Conservation (phyloP, 208 protist genomes). For the Leishmania guyanensis region DNA sequence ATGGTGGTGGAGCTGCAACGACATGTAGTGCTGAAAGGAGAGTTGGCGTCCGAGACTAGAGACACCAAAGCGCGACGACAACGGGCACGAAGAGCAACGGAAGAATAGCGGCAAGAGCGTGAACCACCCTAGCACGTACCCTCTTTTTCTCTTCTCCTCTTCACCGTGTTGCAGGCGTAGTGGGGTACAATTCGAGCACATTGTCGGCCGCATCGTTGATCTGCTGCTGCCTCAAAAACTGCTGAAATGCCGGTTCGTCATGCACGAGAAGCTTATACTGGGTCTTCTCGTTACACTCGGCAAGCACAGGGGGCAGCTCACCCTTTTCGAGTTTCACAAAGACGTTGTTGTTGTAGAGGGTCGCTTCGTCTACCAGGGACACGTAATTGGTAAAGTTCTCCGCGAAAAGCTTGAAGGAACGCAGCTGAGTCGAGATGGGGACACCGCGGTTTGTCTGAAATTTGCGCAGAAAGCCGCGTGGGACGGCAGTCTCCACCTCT, state of each 20-base stretch:
- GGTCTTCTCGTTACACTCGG: slow-evolving; percentile 45
- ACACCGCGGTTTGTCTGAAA: slow-evolving; percentile 81
- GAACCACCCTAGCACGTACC: too few species aligned
- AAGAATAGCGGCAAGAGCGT: background rate
- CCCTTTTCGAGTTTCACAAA: slow-evolving; percentile 81
- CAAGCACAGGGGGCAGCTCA: slow-evolving; percentile 76
- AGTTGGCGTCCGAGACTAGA: too few species aligned
- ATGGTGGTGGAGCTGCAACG: too few species aligned
- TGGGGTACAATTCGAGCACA: slow-evolving; percentile 56
- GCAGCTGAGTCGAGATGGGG: slow-evolving; percentile 76
- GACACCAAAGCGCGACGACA: background rate
- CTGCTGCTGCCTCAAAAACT: slow-evolving; percentile 66
- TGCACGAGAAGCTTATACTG: slow-evolving; percentile 40
- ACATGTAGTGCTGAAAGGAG: too few species aligned
- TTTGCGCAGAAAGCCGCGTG: slow-evolving; percentile 82
- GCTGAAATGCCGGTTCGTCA: slow-evolving; percentile 67
- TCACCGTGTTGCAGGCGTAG: slow-evolving; percentile 4
- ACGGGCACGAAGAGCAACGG: too few species aligned
- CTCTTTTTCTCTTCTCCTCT: background rate
- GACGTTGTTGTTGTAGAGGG: slow-evolving; percentile 90
- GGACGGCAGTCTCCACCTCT: slow-evolving; percentile 83
- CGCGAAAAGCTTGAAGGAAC: slow-evolving; percentile 88
- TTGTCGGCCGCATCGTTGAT: slow-evolving; percentile 78
- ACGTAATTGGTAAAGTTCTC: slow-evolving; percentile 81
- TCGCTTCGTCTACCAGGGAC: slow-evolving; percentile 56